phyloP scores from a whole-genome alignment of 495 filamentous ascomycete species.

The Pyrenopolyporus hunteri region DNA sequence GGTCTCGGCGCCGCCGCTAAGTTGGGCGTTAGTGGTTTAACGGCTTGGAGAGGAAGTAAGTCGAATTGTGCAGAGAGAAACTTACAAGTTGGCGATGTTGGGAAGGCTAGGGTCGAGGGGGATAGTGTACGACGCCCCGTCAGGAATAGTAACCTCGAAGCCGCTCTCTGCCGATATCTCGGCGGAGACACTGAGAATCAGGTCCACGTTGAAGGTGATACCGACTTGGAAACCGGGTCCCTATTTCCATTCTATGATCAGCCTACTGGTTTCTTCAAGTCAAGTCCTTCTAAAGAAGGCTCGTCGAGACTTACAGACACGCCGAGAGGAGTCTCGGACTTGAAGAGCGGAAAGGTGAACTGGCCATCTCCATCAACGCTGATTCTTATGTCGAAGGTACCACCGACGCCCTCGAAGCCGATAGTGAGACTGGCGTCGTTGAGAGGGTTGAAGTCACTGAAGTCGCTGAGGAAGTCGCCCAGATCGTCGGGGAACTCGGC shows the following conservation, averaged over 20 bases:
- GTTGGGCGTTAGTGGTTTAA: background rate
- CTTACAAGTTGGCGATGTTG: constrained; percentile 39
- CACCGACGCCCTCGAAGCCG: constrained; percentile 37
- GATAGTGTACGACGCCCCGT: constrained; percentile 40
- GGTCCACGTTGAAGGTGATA: constrained; percentile 39
- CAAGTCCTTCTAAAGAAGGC: background rate
- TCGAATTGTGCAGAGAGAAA: background rate
- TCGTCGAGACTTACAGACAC: constrained; percentile 23
- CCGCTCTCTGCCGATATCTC: constrained; percentile 35
- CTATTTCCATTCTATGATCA: constrained; percentile 12
- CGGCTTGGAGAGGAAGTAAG: background rate
- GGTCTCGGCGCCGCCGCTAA: constrained; percentile 35
- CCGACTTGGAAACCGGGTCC: constrained; percentile 39
- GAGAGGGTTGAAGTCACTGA: constrained; percentile 28
- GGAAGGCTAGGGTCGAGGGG: constrained; percentile 20
- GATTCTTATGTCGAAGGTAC: constrained; percentile 27
- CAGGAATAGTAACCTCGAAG: constrained; percentile 43
- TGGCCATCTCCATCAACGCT: constrained; percentile 13
- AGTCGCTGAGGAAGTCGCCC: constrained; percentile 23
- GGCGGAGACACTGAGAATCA: constrained; percentile 35
- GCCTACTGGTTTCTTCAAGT: background rate
- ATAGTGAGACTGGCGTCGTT: constrained; percentile 33
- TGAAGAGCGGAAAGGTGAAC: constrained; percentile 30
- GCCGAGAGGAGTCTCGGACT: constrained; percentile 33
- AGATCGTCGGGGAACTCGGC: constrained; percentile 36